Evolutionary conservation across 225 moss, liverwort and hornwort species (phyloP).

Genomic region (Thuidium tamariscinum): DNA sequence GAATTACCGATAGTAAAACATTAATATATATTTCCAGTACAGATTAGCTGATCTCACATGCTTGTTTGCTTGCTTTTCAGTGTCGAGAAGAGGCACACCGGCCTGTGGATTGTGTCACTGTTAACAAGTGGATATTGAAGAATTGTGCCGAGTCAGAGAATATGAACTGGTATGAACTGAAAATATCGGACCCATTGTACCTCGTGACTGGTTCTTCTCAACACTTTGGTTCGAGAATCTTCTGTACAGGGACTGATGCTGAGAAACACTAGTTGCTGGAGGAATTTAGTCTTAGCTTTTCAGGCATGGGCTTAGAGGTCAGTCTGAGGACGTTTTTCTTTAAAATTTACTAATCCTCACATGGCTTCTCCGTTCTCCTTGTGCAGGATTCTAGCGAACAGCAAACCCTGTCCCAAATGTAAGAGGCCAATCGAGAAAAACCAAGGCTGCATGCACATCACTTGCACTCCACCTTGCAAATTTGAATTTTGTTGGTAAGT

Average conservation of each 20-base stretch:
- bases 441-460: slow-evolving; percentile 99
- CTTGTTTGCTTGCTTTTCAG: slow-evolving; percentile 18
- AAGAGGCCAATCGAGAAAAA: slow-evolving; percentile 99
- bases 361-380: background rate
- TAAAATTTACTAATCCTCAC: background rate
- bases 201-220: background rate
- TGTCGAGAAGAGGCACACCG: slow-evolving; percentile 99
- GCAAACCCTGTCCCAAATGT: slow-evolving; percentile 97
- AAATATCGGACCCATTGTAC: background rate
- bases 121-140: slow-evolving; percentile 93
- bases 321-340: background rate
- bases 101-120: slow-evolving; percentile 95
- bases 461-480: slow-evolving; percentile 98
- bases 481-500: slow-evolving; percentile 68
- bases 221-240: background rate
- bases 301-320: background rate
- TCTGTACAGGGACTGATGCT: background rate
- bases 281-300: background rate
- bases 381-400: slow-evolving; percentile 94
- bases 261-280: background rate
- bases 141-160: slow-evolving; percentile 99
- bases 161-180: slow-evolving; percentile 74
- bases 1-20: background rate
- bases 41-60: background rate
- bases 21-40: background rate